Conservation (phyloP, 495 filamentous ascomycete species). For the Recurvomyces mirabilis region DNA sequence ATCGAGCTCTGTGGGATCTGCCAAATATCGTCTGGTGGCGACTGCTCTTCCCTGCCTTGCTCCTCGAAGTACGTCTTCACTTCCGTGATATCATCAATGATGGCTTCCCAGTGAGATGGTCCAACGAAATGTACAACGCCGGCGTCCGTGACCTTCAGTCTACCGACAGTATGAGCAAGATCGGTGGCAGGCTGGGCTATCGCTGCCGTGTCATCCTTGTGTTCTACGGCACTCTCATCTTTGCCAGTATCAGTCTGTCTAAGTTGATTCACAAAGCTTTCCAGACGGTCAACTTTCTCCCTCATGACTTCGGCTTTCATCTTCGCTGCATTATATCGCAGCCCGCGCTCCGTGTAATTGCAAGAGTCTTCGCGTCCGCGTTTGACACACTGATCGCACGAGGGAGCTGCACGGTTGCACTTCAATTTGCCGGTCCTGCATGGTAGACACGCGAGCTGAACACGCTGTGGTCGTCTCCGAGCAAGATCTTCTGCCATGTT, state of each 20-base stretch:
- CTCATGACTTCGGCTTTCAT: not conserved
- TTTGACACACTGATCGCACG: constrained; percentile 11
- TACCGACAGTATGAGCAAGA: not conserved
- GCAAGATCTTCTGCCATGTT: not conserved
- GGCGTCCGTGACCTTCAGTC: not conserved
- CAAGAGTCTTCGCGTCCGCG: constrained; percentile 3
- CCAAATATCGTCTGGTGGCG: not conserved
- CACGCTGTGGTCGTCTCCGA: constrained; percentile 4
- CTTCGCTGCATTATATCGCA: constrained; percentile 6
- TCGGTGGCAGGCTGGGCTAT: too few relatives aligned
- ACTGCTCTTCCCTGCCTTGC: not conserved
- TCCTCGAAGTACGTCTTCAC: constrained; percentile 13
- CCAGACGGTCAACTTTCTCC: constrained; percentile 10
- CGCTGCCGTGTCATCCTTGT: not conserved
- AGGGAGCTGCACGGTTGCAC: constrained; percentile 1
- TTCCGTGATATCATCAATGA: constrained; percentile 16
- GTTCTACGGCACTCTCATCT: not conserved
- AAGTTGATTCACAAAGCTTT: constrained; percentile 6
- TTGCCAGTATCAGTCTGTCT: not conserved
- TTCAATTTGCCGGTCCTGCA: constrained; percentile 5
- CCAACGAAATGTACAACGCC: constrained; percentile 7
- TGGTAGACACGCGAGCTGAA: constrained; percentile 5
- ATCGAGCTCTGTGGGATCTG: not conserved
- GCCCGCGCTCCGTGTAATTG: constrained; percentile 8
- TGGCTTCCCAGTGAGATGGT: constrained; percentile 10